Evolutionary conservation across 1,284 basidiomycete species (phyloP).

Genomic region (Microbotryum silenes-acaulis): DNA sequence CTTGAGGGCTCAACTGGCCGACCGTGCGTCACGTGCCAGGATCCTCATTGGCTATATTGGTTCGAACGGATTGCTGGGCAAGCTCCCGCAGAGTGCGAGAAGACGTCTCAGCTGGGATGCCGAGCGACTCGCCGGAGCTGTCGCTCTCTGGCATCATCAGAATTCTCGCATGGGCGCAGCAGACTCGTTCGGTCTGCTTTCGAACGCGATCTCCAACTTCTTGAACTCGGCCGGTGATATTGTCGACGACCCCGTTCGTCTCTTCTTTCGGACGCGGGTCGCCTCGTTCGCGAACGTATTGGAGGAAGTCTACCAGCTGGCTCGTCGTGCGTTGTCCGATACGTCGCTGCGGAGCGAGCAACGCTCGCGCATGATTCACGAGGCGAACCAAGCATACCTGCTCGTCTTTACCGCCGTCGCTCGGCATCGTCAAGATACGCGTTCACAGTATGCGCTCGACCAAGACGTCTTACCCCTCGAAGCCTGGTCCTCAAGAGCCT

Average conservation of each 20-base stretch:
- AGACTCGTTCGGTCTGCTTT: slow-evolving; percentile 7
- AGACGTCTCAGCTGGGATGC: slow-evolving; percentile 74
- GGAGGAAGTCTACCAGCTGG: slow-evolving; percentile 37
- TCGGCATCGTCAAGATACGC: slow-evolving; percentile 63
- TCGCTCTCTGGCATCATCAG: slow-evolving; percentile 74
- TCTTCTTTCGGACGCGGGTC: slow-evolving; percentile 63
- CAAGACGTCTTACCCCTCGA: slow-evolving; percentile 48
- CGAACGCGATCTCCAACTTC: slow-evolving; percentile 51
- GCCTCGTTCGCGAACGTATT: slow-evolving; percentile 39
- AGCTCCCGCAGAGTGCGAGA: slow-evolving; percentile 72
- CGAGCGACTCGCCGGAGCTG: slow-evolving; percentile 74
- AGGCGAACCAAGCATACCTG: slow-evolving; percentile 67
- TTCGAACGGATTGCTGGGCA: slow-evolving; percentile 65
- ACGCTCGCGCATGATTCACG: slow-evolving; percentile 50
- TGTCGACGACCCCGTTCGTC: slow-evolving; percentile 68
- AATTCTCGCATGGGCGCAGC: slow-evolving; percentile 52
- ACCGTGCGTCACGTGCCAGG: slow-evolving; percentile 64
- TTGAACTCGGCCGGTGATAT: slow-evolving; percentile 47
- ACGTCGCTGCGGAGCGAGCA: slow-evolving; percentile 36
- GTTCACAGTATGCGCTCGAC: slow-evolving; percentile 66
- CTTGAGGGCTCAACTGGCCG: slow-evolving; percentile 66
- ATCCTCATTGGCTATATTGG: slow-evolving; percentile 83
- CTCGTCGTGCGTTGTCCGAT: slow-evolving; percentile 29
- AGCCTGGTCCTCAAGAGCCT: slow-evolving; percentile 72
- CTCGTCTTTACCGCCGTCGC: slow-evolving; percentile 63